Percentiles rank a stretch among this genome's conserved stretches.
Evolutionary conservation across 2,329 filamentous ascomycete species (phyloP).

Genomic region (Akanthomyces muscarius): DNA sequence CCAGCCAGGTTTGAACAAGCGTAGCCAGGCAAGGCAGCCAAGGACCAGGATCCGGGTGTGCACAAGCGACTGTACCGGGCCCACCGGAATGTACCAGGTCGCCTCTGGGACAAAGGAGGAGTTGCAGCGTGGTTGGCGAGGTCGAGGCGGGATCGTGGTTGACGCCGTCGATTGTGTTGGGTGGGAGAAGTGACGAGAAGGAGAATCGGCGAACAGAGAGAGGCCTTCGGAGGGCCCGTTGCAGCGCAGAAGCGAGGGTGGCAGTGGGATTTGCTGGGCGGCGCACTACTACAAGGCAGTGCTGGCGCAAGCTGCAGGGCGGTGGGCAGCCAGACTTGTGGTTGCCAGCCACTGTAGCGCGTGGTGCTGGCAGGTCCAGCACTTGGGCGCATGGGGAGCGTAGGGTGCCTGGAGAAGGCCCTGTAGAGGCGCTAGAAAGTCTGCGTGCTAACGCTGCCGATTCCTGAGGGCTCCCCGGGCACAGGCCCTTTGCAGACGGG

Average conservation of each 20-base stretch:
- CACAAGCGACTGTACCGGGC: conserved; percentile 11
- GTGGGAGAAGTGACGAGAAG: conserved; percentile 6
- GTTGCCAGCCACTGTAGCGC: not conserved
- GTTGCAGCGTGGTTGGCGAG: not conserved
- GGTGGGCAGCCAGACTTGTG: not conserved
- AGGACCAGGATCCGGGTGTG: conserved; percentile 1
- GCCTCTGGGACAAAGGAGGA: not conserved
- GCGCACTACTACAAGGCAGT: not conserved
- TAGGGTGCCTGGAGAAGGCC: too few species aligned
- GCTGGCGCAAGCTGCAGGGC: not conserved
- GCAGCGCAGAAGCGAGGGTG: not conserved
- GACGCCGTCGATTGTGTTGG: not conserved
- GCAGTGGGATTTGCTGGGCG: conserved; percentile 2
- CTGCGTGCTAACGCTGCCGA: not conserved
- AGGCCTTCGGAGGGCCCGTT: not conserved
- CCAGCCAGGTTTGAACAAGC: not conserved
- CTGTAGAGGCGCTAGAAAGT: not conserved
- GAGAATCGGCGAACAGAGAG: not conserved
- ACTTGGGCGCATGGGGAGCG: not conserved
- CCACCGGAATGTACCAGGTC: conserved; percentile 10
- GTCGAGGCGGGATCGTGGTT: conserved; percentile 1
- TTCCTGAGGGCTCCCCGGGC: too few species aligned
- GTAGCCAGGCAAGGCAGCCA: not conserved
- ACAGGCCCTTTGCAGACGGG: not conserved
- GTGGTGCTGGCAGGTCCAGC: not conserved